These are phyloP conservation scores for Triticum aestivum DNA, from an alignment of 176 grass and related monocot genomes.

Conservation along the genomic window IWGSC_CS_RefSeq_v2.1 NC_057797.1:131779546-131780045, in stretches of 20 bases:
- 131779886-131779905: constrained; percentile 85
- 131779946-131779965: constrained; percentile 69
- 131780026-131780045: constrained; percentile 44
- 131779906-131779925: constrained; percentile 59
- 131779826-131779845: constrained; percentile 74
- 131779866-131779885: constrained; percentile 75
- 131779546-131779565: constrained; percentile 59
- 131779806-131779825: constrained; percentile 59
- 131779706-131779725: constrained; percentile 69
- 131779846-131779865: constrained; percentile 65
- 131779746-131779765: constrained; percentile 26
- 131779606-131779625: constrained; percentile 92
- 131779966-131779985: constrained; percentile 54
- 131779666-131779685: constrained; percentile 44
- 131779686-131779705: constrained; percentile 39
- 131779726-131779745: constrained; percentile 50
- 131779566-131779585: constrained; percentile 72
- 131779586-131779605: constrained; percentile 85
- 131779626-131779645: constrained; percentile 34
- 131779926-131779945: constrained; percentile 66
- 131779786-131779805: constrained; percentile 72
- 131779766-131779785: constrained; percentile 77
- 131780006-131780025: constrained; percentile 55
- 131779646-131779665: constrained; percentile 33
- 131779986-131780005: constrained; percentile 56